Evolutionary conservation across 1,284 basidiomycete species (phyloP).

Genomic region (Wolfiporia cocos): DNA sequence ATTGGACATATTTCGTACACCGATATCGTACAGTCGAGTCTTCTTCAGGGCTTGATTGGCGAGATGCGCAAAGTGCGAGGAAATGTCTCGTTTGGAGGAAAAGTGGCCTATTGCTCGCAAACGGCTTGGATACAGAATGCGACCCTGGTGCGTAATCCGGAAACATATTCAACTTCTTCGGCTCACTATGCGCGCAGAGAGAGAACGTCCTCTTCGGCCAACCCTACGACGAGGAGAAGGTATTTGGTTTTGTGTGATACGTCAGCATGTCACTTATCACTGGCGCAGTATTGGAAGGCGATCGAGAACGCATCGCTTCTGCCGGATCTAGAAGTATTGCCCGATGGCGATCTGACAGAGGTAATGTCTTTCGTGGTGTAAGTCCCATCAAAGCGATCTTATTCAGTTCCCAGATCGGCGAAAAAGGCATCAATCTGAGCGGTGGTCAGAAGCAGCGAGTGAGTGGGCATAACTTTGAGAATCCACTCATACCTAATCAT

Average conservation of each 20-base stretch:
- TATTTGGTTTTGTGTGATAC: constrained; percentile 4
- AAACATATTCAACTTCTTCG: not conserved
- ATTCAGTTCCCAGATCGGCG: constrained; percentile 45
- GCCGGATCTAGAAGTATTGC: constrained; percentile 65
- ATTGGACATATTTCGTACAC: no score
- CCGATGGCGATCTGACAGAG: constrained; percentile 73
- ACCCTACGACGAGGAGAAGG: constrained; percentile 52
- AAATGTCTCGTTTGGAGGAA: constrained; percentile 56
- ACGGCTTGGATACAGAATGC: constrained; percentile 89
- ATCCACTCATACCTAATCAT: not conserved
- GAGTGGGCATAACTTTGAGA: constrained; percentile 7
- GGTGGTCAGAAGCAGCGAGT: constrained; percentile 61
- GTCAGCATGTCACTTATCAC: not conserved
- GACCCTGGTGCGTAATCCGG: constrained; percentile 43
- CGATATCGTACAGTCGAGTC: constrained; percentile 47
- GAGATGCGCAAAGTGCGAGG: constrained; percentile 64
- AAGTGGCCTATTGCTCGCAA: constrained; percentile 79
- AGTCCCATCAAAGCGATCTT: constrained; percentile 1
- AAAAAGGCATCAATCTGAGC: constrained; percentile 57
- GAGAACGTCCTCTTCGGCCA: constrained; percentile 68
- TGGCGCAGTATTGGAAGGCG: constrained; percentile 51
- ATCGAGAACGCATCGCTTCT: constrained; percentile 58
- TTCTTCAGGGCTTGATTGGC: constrained; percentile 67
- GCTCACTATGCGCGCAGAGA: no score
- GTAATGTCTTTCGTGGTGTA: no score